Evolutionary conservation across 2,329 filamentous ascomycete species (phyloP), one percentile per base, ranked within the genome.

Genomic region (Sordariomycetes sp.): DNA sequence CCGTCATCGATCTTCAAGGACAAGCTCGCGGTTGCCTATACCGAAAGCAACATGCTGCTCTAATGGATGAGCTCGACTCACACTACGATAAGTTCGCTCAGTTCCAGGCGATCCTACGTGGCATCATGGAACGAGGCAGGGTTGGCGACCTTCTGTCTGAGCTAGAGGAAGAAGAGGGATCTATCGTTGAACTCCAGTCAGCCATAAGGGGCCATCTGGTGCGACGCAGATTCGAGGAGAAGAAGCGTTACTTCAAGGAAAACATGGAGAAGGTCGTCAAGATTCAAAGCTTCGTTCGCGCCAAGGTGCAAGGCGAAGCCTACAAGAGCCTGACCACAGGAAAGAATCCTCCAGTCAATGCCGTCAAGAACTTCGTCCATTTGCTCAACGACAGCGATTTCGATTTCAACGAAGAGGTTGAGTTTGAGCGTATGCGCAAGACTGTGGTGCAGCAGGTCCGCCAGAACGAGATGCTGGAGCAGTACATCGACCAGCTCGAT

Each of bases 181-280:
- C 68, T 0, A 71, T 95, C 39, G 63, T 76, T 8, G 82, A 79
- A 20, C 59, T 94, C 17, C 88, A 96, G 55, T 70, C 87, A 5
- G 69, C 75, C 6, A 75, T 82, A 7, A 77, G 81, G 46, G 90
- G 78, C 4, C 79, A 76, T 47, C 57, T 93, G 3, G 74, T 96
- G 21, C 75, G 90, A 21, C 70, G 66, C 11, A 70, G 69, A 14
- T 96, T 94, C 47, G 76, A 74, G 34, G 86, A 93, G 56, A 94
- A 94, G 69, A 79, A 82, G 52, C 79, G 78, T 16, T 90, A 83
- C 62, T 98, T 88, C 66, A 81, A 83, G 46, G 82, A 94, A 59
- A 98, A 98, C 51, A 98, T 98, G 92, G 79, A 94, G 50, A 96
- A 93, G 59, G 92, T 98, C 18, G 81, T 98, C 68, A 98, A 98